A percentile compares a stretch with the other conserved stretches of the same genome.
phyloP scores from a whole-genome alignment of 805 yeast genomes.

The Komagataella phaffii region DNA sequence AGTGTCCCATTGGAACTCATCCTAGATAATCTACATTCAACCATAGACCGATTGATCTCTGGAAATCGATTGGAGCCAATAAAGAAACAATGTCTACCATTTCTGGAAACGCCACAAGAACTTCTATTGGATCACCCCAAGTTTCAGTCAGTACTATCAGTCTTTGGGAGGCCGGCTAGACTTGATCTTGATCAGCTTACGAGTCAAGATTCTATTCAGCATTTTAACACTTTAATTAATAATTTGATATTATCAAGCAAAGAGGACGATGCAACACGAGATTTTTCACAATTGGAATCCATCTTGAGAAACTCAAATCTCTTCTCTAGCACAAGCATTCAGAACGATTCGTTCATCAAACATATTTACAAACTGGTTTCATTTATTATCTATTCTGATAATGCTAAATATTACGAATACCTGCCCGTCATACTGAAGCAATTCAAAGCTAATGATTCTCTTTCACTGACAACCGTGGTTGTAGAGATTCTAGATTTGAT shows the following conservation, averaged over 20 bases:
- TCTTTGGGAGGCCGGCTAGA: not conserved
- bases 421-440: not conserved
- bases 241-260: not conserved
- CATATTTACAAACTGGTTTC: not conserved
- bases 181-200: not conserved
- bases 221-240: not conserved
- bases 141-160: not conserved
- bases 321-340: not conserved
- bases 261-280: not conserved
- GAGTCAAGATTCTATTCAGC: not conserved
- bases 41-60: not conserved
- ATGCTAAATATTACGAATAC: not conserved
- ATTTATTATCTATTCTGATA: not conserved
- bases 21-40: not conserved
- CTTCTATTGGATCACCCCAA: not conserved
- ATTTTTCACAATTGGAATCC: not conserved
- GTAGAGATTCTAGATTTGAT: not conserved
- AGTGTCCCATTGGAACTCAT: not conserved
- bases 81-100: not conserved
- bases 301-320: not conserved
- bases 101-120: not conserved
- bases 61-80: not conserved
- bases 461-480: not conserved
- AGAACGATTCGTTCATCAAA: not conserved
- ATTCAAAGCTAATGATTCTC: not conserved